phyloP scores from a whole-genome alignment of 371 early-diverging fungal species.

The Mucor ambiguus region DNA sequence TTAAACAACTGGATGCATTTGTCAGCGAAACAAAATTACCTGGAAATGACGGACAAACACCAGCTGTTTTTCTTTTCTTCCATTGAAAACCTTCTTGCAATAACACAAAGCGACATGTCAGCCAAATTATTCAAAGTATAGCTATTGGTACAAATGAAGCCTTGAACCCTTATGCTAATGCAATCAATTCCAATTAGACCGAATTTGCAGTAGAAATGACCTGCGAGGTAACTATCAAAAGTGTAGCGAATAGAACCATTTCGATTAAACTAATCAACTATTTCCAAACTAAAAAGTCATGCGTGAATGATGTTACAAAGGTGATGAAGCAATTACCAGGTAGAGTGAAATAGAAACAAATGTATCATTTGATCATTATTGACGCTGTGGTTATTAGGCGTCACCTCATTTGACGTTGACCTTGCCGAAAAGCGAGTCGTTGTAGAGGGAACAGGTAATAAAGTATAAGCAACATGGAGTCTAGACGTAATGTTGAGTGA shows the following conservation, averaged over 20 bases:
- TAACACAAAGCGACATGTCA: conserved; percentile 12
- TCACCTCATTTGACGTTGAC: conserved; percentile 59
- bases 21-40: background rate
- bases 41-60: background rate
- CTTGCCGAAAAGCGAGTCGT: conserved; percentile 62
- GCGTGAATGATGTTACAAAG: conserved; percentile 66
- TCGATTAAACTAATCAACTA: background rate
- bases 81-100: background rate
- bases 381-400: conserved; percentile 27
- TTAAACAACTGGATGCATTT: background rate
- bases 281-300: conserved; percentile 34
- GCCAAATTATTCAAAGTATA: conserved; percentile 29
- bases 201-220: conserved; percentile 88
- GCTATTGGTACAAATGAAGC: background rate
- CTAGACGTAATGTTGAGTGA: background rate
- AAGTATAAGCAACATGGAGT: background rate
- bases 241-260: background rate
- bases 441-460: conserved; percentile 64
- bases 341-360: conserved; percentile 20
- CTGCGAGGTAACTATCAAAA: conserved; percentile 47
- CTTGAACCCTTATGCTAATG: background rate
- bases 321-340: conserved; percentile 58
- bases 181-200: conserved; percentile 40
- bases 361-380: background rate
- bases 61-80: background rate